These are phyloP conservation scores for Aspergillus cavernicola DNA, from an alignment of 495 filamentous ascomycete species.

Conservation along the genomic window DNA sequence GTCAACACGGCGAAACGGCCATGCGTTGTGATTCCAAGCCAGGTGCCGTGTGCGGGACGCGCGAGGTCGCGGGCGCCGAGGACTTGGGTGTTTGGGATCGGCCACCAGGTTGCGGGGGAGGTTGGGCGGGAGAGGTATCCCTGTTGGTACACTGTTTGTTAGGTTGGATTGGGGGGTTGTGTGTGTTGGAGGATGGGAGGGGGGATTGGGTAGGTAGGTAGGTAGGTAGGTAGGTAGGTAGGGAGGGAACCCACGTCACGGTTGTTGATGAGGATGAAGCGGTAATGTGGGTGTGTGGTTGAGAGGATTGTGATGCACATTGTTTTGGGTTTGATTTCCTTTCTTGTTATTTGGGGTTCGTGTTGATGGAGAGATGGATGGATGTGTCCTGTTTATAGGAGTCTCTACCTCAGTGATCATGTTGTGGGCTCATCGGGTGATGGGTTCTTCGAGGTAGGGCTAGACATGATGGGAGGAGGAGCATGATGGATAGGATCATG, in stretches of 20 bases:
- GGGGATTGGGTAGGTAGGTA: background rate
- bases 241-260: constrained; percentile 56
- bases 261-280: constrained; percentile 76
- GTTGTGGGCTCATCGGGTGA: background rate
- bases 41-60: constrained; percentile 62
- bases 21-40: constrained; percentile 73
- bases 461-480: too few relatives aligned
- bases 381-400: background rate
- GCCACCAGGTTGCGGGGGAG: constrained; percentile 75
- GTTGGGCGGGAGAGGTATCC: constrained; percentile 80
- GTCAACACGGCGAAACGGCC: constrained; percentile 78
- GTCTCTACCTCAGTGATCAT: background rate
- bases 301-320: constrained; percentile 86
- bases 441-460: background rate
- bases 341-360: background rate
- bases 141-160: too few relatives aligned
- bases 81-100: constrained; percentile 40
- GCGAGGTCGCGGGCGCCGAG: constrained; percentile 57
- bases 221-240: background rate
- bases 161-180: too few relatives aligned
- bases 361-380: too few relatives aligned
- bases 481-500: too few relatives aligned
- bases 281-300: constrained; percentile 75
- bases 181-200: background rate
- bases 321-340: too few relatives aligned